phyloP scores from a whole-genome alignment of 2,329 filamentous ascomycete species.

The Clarireedia monteithiana region DNA sequence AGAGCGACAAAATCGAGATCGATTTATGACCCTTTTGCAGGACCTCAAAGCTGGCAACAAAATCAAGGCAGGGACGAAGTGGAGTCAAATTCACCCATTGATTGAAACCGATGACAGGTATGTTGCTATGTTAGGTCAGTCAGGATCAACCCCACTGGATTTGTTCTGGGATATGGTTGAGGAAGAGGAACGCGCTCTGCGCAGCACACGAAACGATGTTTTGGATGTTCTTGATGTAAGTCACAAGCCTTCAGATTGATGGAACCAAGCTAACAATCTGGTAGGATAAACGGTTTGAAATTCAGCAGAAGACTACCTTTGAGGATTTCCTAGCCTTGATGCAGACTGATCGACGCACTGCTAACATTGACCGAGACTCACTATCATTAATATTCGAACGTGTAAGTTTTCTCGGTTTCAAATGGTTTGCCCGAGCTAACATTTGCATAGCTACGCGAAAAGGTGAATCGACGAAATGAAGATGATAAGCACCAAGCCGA shows the following conservation, averaged over 20 bases:
- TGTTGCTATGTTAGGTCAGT: slow-evolving; percentile 71
- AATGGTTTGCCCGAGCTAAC: slow-evolving; percentile 19
- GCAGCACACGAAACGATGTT: slow-evolving; percentile 73
- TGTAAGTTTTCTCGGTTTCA: slow-evolving; percentile 36
- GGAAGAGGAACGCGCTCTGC: slow-evolving; percentile 83
- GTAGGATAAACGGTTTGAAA: slow-evolving; percentile 85
- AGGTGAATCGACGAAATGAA: slow-evolving; percentile 71
- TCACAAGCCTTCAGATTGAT: slow-evolving; percentile 12
- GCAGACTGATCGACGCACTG: slow-evolving; percentile 79
- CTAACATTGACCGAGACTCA: slow-evolving; percentile 74
- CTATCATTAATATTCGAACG: slow-evolving; percentile 78
- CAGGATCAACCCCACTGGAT: slow-evolving; percentile 79
- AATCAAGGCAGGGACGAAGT: slow-evolving; percentile 85
- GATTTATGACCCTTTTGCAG: slow-evolving; percentile 64
- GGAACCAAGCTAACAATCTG: slow-evolving; percentile 31
- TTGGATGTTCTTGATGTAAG: slow-evolving; percentile 82
- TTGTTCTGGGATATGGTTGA: slow-evolving; percentile 95
- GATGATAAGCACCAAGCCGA: slow-evolving; percentile 78
- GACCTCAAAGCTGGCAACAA: slow-evolving; percentile 69
- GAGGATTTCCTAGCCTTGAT: slow-evolving; percentile 81
- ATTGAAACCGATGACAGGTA: slow-evolving; percentile 80
- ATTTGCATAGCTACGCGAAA: slow-evolving; percentile 63
- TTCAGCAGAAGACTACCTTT: slow-evolving; percentile 77
- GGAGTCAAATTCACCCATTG: slow-evolving; percentile 69
- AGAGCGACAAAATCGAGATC: slow-evolving; percentile 81